Percentiles rank a stretch among this genome's conserved stretches.
Evolutionary conservation across 129 eudicot species (phyloP).

Genomic region (Centella asiatica): DNA sequence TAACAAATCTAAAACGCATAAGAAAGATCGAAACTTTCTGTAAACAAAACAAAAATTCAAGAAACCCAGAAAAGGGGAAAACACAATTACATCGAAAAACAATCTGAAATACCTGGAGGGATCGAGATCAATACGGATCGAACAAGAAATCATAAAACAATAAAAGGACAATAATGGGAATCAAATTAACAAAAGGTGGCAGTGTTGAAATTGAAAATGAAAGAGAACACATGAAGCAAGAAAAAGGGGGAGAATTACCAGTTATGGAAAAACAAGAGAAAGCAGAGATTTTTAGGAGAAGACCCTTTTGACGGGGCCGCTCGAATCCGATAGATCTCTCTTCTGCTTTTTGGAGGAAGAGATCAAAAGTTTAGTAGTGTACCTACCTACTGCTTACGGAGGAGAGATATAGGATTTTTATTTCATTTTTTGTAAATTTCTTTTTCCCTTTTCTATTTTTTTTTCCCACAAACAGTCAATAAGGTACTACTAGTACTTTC

Average conservation of each 20-base stretch:
- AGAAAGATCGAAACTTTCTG: neutral
- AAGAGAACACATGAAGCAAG: neutral
- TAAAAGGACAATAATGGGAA: neutral
- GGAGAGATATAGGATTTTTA: too few species aligned
- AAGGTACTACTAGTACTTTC: too few species aligned
- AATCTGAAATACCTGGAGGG: neutral
- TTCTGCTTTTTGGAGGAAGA: conserved; percentile 7
- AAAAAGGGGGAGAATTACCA: conserved; percentile 1
- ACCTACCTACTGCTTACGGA: neutral
- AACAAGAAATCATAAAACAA: neutral
- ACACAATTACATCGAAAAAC: neutral
- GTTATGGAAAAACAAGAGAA: neutral
- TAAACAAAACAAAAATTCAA: neutral
- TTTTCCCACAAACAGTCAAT: too few species aligned
- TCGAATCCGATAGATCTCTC: conserved; percentile 7
- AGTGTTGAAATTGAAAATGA: neutral
- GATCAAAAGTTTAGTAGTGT: neutral
- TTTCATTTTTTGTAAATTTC: too few species aligned
- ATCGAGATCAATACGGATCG: neutral
- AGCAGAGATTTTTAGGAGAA: neutral
- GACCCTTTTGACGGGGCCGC: conserved; percentile 10
- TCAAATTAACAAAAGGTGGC: neutral
- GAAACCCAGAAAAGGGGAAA: neutral
- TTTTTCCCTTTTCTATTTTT: too few species aligned
- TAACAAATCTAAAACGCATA: neutral